Base-by-base conservation (phyloP, 352 stramenopile species). In the Pythium brassicae region DNA sequence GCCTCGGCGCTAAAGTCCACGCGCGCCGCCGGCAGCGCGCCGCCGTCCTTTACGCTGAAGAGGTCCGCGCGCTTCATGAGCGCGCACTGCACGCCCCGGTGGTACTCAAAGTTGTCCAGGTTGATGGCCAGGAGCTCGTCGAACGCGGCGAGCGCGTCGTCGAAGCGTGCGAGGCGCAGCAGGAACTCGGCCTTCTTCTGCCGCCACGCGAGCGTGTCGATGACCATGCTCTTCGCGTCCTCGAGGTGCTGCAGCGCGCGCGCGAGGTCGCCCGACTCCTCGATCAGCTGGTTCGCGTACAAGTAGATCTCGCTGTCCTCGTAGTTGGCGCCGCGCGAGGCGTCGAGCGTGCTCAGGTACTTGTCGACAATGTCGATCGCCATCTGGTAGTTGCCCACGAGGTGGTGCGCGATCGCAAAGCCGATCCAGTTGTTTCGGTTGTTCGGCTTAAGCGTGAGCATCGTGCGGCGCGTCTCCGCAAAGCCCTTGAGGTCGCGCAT, bases 341-440 rank as follows among this genome's bases (percentile, higher is more conserved):
- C 57, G 5, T 89, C 79, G 25, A 98, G 61, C 23, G 92, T 98
- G 35, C 77, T 83, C 27, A 98, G 78, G 73, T 98, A 99, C 63
- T 91, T 96, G 55, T 98, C 95, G 65, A 99, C 95, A 59, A 98
- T 97, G 47, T 94, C 76, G 53, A 99, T 87, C 22, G 97, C 95
- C 62, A 93, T 96, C 40, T 96, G 76, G 29, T 86, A 75, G 71
- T 98, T 94, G 45, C 94, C 94, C 40, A 81, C 82, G 15, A 99
- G 65, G 70, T 99, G 94, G 66, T 98, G 96, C 35, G 92, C 92
- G 48, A 99, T 76, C 26, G 95, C 96, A 77, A 98, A 99, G 32
- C 93, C 89, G 55, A 99, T 89, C 97, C 97, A 99, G 78, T 99
- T 97, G 74, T 94, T 93, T 64, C 79, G 83, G 70, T 96, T 95